Base-by-base conservation (phyloP, 441 rosid genomes). In the Kokia cookei region DNA sequence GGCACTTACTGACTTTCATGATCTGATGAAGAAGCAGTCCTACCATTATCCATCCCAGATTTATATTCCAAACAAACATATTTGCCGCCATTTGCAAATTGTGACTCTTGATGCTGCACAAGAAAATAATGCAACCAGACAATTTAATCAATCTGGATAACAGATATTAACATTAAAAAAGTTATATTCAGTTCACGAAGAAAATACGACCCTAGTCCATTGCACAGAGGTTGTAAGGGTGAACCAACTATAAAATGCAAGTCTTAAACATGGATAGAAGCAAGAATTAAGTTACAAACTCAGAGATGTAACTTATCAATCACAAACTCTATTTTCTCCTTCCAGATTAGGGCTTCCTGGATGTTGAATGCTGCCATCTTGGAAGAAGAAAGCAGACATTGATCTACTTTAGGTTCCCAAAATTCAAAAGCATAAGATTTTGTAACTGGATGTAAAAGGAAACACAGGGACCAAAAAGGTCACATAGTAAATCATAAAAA, bases 281-380 rank as follows among this genome's bases (percentile, higher is more conserved):
- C 35, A 73, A 4, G 26, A 35, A 62, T 13, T 22, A 24, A 63
- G 47, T 11, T 50, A 42, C 24, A 42, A 61, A 65, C 24, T 64
- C 27, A 3, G 26, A 12, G 17, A 74, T 45, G 43, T 8, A 96
- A 98, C 99, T 88, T 97, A 84, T 96, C 99, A 61, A 96, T 96
- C 47, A 94, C 98, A 77, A 76, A 76, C 86, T 94, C 97, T 72
- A 94, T 87, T 79, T 91, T 94, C 74, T 91, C 98, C 90, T 91
- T 96, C 99, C 99, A 96, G 54, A 84, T 81, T 67, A 93, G 81
- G 69, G 95, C 96, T 83, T 96, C 99, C 81, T 94, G 98, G 80
- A 96, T 94, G 87, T 94, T 96, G 85, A 96, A 94, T 76, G 99
- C 98, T 70, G 99, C 99, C 99, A 94, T 96, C 99, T 94, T 83